Conservation (phyloP, 805 yeast genomes). For the Zygoascus tannicola region DNA sequence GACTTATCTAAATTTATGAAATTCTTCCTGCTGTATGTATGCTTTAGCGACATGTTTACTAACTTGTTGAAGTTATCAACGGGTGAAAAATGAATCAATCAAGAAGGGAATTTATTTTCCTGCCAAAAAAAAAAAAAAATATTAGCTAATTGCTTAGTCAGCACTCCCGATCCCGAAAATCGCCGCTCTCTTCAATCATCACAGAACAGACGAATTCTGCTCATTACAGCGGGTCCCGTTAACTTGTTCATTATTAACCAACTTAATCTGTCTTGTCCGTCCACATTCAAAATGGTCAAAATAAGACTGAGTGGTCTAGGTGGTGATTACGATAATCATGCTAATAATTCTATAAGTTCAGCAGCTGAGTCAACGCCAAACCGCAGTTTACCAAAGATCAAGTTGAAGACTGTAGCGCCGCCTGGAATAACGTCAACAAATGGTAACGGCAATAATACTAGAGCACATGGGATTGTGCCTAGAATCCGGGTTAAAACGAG, state of each 20-base stretch:
- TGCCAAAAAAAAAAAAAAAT: not conserved
- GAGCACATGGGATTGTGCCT: conserved; percentile 23
- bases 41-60: not conserved
- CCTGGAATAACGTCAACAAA: not conserved
- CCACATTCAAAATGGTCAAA: conserved; percentile 2
- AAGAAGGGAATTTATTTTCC: too few species aligned
- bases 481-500: conserved; percentile 49
- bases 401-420: conserved; percentile 5
- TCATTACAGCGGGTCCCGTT: too few species aligned
- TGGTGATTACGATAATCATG: too few species aligned
- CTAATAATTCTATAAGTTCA: too few species aligned
- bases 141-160: too few species aligned
- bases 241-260: too few species aligned
- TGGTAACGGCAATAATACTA: not conserved
- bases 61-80: too few species aligned
- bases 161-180: too few species aligned
- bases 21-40: conserved; percentile 19
- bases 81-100: too few species aligned
- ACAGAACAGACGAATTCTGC: too few species aligned
- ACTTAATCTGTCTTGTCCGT: too few species aligned
- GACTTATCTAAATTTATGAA: conserved; percentile 21
- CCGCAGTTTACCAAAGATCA: not conserved
- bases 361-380: not conserved
- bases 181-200: too few species aligned
- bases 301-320: conserved; percentile 1